Evolutionary conservation across 2,329 filamentous ascomycete species (phyloP), one percentile per base, ranked within the genome.

Genomic region (Clonostachys solani): DNA sequence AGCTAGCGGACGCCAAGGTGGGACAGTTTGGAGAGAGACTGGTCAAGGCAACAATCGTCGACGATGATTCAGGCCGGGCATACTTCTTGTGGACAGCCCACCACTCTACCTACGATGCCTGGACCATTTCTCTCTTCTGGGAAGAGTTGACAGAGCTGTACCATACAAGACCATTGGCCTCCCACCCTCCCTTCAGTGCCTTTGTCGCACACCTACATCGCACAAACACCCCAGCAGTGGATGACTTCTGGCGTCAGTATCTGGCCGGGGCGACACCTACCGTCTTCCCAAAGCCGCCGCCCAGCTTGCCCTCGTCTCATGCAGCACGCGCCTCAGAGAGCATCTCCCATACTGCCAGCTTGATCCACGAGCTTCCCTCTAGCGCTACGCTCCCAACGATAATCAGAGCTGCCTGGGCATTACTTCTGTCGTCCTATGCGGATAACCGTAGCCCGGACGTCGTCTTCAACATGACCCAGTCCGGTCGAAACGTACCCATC

Each of bases 391-490:
- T 44, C 2, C 50, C 56, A 8, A 52, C 54, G 2, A 29, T 59
- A 9, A 36, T 62, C 7, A 55, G 55, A 6, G 56, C 59, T 0
- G 60, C 61, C 3, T 64, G 61, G 60, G 61, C 57, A 1, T 12
- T 63, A 15, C 38, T 55, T 10, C 44, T 54, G 5, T 42, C 50
- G 5, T 45, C 47, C 2, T 51, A 57, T 17, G 54, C 52, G 13
- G 51, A 29, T 6, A 6, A 19, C 18, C 18, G 48, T 3, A 46
- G 49, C 6, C 42, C 47, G 9, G 53, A 56, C 9, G 44, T 61
- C 1, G 40, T 56, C 4, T 64, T 60, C 42, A 60, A 59, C 2
- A 33, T 45, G 2, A 51, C 52, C 1, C 34, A 58, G 5, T 58
- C 54, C 2, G 61, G 60, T 3, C 52, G 60, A 5, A 50, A 58